Conservation (phyloP, 2,329 filamentous ascomycete species). For the Parafenestella ontariensis region DNA sequence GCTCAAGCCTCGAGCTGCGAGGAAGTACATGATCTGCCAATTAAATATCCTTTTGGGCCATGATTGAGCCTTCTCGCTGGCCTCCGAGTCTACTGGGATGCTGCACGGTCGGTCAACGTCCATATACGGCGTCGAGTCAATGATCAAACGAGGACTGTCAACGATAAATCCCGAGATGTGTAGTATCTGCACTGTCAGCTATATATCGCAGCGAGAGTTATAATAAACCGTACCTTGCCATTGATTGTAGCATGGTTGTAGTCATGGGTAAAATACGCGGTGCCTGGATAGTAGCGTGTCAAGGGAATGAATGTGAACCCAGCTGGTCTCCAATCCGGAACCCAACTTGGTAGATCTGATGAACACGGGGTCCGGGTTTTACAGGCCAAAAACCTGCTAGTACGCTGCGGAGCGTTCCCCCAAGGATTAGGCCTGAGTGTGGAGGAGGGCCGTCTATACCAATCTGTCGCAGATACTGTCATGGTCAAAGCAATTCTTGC, state of each 20-base stretch:
- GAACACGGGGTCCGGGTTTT: not conserved
- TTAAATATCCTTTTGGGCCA: not conserved
- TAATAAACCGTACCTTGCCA: not conserved
- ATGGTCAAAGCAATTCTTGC: not conserved
- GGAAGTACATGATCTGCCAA: not conserved
- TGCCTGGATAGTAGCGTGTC: not conserved
- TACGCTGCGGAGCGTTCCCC: not conserved
- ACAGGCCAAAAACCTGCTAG: not conserved
- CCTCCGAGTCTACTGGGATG: not conserved
- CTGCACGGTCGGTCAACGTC: not conserved
- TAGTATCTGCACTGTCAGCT: not conserved
- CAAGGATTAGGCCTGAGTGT: not conserved
- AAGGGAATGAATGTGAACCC: slow-evolving; percentile 6
- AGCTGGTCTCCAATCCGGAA: slow-evolving; percentile 15
- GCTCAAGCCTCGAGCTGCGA: not conserved
- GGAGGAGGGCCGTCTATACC: not conserved
- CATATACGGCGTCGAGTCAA: not conserved
- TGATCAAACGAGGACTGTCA: not conserved
- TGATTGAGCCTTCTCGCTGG: not conserved
- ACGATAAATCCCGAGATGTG: not conserved
- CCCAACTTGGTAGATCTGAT: slow-evolving; percentile 13
- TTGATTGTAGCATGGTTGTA: not conserved
- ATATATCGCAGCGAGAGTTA: not conserved
- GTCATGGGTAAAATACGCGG: not conserved
- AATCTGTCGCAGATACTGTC: not conserved